Base-by-base conservation (phyloP, 352 stramenopile species). In the Aphanomyces astaci region DNA sequence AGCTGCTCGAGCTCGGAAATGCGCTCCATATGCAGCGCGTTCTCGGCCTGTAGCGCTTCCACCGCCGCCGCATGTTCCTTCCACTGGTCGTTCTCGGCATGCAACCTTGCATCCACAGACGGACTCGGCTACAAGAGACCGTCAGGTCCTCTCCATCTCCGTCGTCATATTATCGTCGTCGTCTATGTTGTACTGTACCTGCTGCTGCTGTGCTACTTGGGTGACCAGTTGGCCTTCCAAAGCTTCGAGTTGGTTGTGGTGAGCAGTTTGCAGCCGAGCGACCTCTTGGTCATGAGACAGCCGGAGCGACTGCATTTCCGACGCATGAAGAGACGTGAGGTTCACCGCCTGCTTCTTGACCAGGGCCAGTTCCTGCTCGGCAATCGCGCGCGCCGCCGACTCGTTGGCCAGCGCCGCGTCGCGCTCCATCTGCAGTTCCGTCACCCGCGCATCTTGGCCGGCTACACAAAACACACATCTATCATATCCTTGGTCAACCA, bases 321-420 rank as follows among this genome's bases (percentile, higher is more conserved):
- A 84, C 17, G 86, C 73, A 27, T 84, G 81, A 4, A 89, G 76
- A 62, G 87, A 82, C 36, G 80, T 66, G 45, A 79, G 71, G 46
- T 90, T 79, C 4, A 85, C 81, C 19, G 84, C 73, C 39, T 92
- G 80, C 64, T 90, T 87, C 72, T 89, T 89, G n/a, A 76, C 76
- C 0, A 92, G 71, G 10, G 70, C 73, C n/a, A 92, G 57, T 62
- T 92, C 84, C 63, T 92, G 84, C 55, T 89, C 80, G 0, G 78
- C 73, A 5, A 92, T 66, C n/a, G 74, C 77, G 3, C 77, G 74
- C 22, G 77, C 78, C 48, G 87, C 78, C 2, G 74, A 80, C 56
- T 89, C 82, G 28, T 84, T 85, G 19, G 76, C 71, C 13, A 92
- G 69, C 22, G 88, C 78, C 33, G 84, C 36, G 36, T 43, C 36